phyloP scores from a whole-genome alignment of 805 yeast genomes.

The Saccharomycopsis microspora region DNA sequence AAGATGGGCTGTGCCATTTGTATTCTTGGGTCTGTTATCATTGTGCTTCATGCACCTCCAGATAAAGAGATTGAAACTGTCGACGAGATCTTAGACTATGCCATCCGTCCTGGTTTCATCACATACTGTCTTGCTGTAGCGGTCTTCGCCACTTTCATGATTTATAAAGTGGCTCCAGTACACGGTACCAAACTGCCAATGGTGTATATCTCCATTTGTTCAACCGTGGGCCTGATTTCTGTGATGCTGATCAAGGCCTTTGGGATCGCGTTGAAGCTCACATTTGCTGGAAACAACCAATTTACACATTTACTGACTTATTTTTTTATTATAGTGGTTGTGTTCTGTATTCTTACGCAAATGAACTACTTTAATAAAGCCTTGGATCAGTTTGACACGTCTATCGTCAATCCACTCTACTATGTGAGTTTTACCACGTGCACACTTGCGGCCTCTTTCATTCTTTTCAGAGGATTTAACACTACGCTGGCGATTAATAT shows the following conservation, averaged over 20 bases:
- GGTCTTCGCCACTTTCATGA: slow-evolving; percentile 63
- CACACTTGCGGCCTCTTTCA: slow-evolving; percentile 76
- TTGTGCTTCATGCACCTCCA: slow-evolving; percentile 88
- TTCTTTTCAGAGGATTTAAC: slow-evolving; percentile 78
- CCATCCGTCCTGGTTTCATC: slow-evolving; percentile 67
- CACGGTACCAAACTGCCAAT: slow-evolving; percentile 76
- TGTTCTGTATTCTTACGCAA: slow-evolving; percentile 73
- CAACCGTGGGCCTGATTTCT: slow-evolving; percentile 81
- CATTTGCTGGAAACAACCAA: slow-evolving; percentile 78
- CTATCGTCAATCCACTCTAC: slow-evolving; percentile 83
- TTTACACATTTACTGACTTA: slow-evolving; percentile 79
- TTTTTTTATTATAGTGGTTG: slow-evolving; percentile 67
- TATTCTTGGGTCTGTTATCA: slow-evolving; percentile 75
- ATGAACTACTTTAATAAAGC: slow-evolving; percentile 94
- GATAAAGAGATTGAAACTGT: slow-evolving; percentile 83
- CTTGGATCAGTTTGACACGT: slow-evolving; percentile 84
- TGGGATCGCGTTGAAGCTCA: slow-evolving; percentile 82
- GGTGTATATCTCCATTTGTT: slow-evolving; percentile 83
- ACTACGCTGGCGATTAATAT: slow-evolving; percentile 72
- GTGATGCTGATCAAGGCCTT: slow-evolving; percentile 90
- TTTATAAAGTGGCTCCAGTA: slow-evolving; percentile 70
- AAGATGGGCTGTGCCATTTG: slow-evolving; percentile 91
- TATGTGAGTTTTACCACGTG: slow-evolving; percentile 88
- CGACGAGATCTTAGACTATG: slow-evolving; percentile 75
- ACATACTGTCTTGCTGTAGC: slow-evolving; percentile 53